These are phyloP conservation scores for Celoporthe dispersa DNA, from an alignment of 2,329 filamentous ascomycete species.

Conservation along the genomic window DNA sequence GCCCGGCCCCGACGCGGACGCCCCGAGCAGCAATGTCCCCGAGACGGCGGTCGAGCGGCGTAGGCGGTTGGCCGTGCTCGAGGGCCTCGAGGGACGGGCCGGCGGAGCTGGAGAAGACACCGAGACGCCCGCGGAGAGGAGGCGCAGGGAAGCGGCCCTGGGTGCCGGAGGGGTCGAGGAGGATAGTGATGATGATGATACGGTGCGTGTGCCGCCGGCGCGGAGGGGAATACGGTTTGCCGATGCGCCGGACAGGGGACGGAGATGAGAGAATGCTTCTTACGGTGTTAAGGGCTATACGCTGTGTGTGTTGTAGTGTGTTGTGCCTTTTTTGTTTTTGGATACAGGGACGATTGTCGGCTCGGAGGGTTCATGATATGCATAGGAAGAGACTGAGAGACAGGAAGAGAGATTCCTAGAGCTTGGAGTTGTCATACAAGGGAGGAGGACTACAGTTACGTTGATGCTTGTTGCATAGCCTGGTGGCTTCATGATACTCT, in stretches of 20 bases:
- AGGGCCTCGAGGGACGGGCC: constrained; percentile 46
- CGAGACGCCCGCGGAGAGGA: constrained; percentile 76
- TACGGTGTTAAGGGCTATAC: background rate
- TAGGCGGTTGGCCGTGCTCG: constrained; percentile 62
- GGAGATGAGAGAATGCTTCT: constrained; percentile 21
- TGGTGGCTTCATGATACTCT: background rate
- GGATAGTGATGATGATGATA: constrained; percentile 63
- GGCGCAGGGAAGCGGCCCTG: constrained; percentile 74
- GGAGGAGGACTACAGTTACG: background rate
- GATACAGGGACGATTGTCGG: background rate
- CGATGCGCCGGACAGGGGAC: constrained; percentile 44
- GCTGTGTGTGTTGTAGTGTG: background rate
- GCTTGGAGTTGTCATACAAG: background rate
- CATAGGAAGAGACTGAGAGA: background rate
- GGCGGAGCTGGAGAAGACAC: constrained; percentile 49
- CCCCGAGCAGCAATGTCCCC: constrained; percentile 45
- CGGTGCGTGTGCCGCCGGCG: constrained; percentile 54
- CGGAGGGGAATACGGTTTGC: constrained; percentile 66
- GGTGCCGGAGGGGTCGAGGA: constrained; percentile 44
- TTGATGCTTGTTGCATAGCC: background rate
- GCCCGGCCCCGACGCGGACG: constrained; percentile 17
- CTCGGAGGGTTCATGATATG: background rate
- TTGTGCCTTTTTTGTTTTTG: background rate
- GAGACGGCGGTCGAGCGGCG: constrained; percentile 75
- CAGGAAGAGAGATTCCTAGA: background rate